Evolutionary conservation across 2,329 filamentous ascomycete species (phyloP).

Genomic region (Phaeoacremonium minimum): DNA sequence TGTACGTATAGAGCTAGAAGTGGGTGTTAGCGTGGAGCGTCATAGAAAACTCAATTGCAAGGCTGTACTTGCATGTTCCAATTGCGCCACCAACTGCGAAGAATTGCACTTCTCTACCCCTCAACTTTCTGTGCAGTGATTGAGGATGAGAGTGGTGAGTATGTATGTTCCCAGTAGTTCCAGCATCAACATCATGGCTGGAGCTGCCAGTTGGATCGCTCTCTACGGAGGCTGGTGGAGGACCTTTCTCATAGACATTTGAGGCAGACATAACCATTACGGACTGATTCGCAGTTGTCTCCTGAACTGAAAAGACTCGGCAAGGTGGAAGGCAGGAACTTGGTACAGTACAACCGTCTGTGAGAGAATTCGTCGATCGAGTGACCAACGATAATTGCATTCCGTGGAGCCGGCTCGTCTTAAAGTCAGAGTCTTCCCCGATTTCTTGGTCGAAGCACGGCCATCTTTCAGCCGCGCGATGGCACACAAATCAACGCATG

Average conservation of each 20-base stretch:
- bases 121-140: slow-evolving; percentile 22
- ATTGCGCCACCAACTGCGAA: slow-evolving; percentile 27
- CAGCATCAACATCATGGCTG: slow-evolving; percentile 1
- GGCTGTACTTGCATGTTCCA: slow-evolving; percentile 12
- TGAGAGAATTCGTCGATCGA: too few species aligned
- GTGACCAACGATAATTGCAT: too few species aligned
- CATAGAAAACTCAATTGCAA: neutral
- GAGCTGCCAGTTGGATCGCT: neutral
- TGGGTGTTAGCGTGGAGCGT: neutral
- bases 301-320: too few species aligned
- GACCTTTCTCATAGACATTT: slow-evolving; percentile 6
- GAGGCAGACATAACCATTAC: slow-evolving; percentile 8
- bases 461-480: too few species aligned
- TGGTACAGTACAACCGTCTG: too few species aligned
- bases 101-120: slow-evolving; percentile 24
- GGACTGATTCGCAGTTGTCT: too few species aligned
- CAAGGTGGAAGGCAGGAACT: too few species aligned
- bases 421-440: too few species aligned
- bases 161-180: slow-evolving; percentile 14
- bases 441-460: too few species aligned
- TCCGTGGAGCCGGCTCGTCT: too few species aligned
- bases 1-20: slow-evolving; percentile 13
- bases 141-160: too few species aligned
- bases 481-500: too few species aligned
- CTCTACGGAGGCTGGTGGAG: neutral